Evolutionary conservation across 1,284 basidiomycete species (phyloP), one percentile per base, ranked within the genome.

Genomic region (Moesziomyces sp.): DNA sequence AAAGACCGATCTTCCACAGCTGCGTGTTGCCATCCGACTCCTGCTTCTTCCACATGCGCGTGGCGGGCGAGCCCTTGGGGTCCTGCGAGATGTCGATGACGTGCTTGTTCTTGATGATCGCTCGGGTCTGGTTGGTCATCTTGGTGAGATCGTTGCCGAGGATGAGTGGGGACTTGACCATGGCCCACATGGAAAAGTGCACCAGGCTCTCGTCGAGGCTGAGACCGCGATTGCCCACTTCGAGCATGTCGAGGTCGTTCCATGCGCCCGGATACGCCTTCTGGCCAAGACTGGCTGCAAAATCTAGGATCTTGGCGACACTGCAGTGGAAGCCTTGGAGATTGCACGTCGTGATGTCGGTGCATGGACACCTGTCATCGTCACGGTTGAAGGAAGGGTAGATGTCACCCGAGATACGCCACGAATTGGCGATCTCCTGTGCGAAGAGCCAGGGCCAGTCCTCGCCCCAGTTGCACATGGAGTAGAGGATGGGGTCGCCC

Each of bases 401-500:
- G 40, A 70, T 49, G 50, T 51, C 67, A 23, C 56, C 65, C 46
- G 45, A 55, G 40, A 88, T 87, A 3, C 87, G 82, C 86, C 86
- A 88, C 46, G 85, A 85, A 72, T 88, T 87, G 11, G 86, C 86
- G 24, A 87, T 86, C 45, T 61, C 60, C 24, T 56, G 50, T 0
- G 85, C 86, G 43, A 69, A 80, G 9, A 77, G 54, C 64, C 63
- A 71, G 3, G 74, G 66, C 45, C 55, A 67, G 24, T 66, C 63
- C 34, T 66, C 52, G 14, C 70, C 53, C 64, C 75, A 70, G 57
- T 65, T 52, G 67, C 52, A 53, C 57, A 52, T 63, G 8, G 57
- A 58, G 55, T 64, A 72, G 21, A 62, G 71, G 13, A 63, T 49
- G 68, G 63, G 63, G 1, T 50, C 85, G 5, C 85, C 86, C 0